phyloP scores from a whole-genome alignment of 176 grass and related monocot species.

The Musa itinerans region DNA sequence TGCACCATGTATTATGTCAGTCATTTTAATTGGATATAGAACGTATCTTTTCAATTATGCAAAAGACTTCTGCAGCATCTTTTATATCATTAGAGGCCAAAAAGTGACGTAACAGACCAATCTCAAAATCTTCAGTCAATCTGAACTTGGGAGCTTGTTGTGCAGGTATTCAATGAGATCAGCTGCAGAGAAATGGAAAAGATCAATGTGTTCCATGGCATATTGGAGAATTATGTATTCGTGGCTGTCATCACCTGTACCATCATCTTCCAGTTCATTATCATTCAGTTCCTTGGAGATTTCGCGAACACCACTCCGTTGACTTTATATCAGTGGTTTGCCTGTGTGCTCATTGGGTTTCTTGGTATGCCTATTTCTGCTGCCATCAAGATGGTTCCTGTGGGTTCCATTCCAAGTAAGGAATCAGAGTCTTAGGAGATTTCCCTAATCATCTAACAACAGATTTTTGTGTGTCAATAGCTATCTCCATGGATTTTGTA shows the following conservation, averaged over 20 bases:
- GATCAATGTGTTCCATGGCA: constrained; percentile 82
- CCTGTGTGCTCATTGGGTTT: constrained; percentile 60
- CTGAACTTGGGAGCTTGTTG: neutral
- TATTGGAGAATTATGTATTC: constrained; percentile 88
- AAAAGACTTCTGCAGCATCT: neutral
- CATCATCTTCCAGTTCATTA: constrained; percentile 75
- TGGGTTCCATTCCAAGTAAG: constrained; percentile 9
- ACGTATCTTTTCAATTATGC: neutral
- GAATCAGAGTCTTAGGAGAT: no score
- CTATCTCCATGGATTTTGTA: no score
- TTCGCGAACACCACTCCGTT: constrained; percentile 86
- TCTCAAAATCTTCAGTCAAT: no score
- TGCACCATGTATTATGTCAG: no score
- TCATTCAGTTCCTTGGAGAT: constrained; percentile 82
- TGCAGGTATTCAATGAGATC: constrained; percentile 92
- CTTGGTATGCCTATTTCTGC: constrained; percentile 93
- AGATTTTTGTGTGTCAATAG: no score
- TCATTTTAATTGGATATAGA: no score
- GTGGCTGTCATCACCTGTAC: constrained; percentile 55
- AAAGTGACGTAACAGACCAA: neutral
- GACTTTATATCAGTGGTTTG: constrained; percentile 52
- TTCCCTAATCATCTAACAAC: no score
- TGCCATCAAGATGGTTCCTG: constrained; percentile 57
- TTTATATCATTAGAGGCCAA: neutral
- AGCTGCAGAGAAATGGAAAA: constrained; percentile 96